These are phyloP conservation scores for Vaccinium darrowii DNA, from an alignment of 148 eudicot genomes.

Conservation along the genomic window DNA sequence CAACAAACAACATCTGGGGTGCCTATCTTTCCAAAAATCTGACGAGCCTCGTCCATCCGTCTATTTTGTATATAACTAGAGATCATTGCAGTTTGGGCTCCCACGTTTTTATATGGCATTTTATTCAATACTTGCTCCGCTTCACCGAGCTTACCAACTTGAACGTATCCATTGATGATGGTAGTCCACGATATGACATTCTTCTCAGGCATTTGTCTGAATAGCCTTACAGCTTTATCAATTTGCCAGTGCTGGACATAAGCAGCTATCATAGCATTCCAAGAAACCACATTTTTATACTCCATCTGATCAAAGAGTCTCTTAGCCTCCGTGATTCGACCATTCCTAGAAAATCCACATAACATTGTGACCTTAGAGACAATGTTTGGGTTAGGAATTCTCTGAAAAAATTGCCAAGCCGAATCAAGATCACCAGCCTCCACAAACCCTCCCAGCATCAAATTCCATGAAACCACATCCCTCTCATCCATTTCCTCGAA, in stretches of 20 bases:
- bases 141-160: slow-evolving; percentile 18
- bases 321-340: slow-evolving; percentile 16
- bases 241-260: slow-evolving; percentile 18
- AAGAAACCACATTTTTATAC: slow-evolving; percentile 38
- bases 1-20: slow-evolving; percentile 41
- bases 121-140: slow-evolving; percentile 19
- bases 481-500: slow-evolving; percentile 30
- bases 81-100: slow-evolving; percentile 41
- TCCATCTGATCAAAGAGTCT: slow-evolving; percentile 20
- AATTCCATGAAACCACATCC: slow-evolving; percentile 39
- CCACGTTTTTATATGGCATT: slow-evolving; percentile 19
- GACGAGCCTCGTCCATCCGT: slow-evolving; percentile 36
- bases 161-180: slow-evolving; percentile 29
- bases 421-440: slow-evolving; percentile 10
- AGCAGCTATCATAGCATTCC: slow-evolving; percentile 28
- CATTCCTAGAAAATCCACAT: slow-evolving; percentile 22
- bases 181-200: slow-evolving; percentile 53
- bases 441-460: slow-evolving; percentile 22
- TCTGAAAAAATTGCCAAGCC: slow-evolving; percentile 37
- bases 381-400: slow-evolving; percentile 30
- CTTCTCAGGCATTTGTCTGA: slow-evolving; percentile 45
- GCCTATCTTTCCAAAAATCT: slow-evolving; percentile 38
- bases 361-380: slow-evolving; percentile 38
- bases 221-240: slow-evolving; percentile 39
- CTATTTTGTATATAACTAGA: slow-evolving; percentile 40